Evolutionary conservation across 257 asterid species (phyloP).

Genomic region (Lantana camara): DNA sequence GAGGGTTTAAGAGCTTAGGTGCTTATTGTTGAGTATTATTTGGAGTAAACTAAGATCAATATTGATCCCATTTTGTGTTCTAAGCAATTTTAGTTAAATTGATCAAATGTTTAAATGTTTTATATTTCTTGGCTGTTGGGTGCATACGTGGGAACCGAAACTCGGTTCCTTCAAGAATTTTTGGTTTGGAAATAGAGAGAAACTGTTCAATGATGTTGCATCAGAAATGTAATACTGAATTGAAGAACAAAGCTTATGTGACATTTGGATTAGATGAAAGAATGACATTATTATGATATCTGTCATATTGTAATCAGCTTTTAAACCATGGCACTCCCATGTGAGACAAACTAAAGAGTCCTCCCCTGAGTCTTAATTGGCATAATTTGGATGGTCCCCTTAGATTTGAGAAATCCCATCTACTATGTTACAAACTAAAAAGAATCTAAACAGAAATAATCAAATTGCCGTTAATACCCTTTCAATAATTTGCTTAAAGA

Average conservation of each 20-base stretch:
- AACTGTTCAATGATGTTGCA: background rate
- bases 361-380: no score
- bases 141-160: no score
- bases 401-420: no score
- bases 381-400: no score
- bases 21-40: background rate
- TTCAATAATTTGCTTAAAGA: no score
- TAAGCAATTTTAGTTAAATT: background rate
- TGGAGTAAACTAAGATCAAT: background rate
- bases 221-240: background rate
- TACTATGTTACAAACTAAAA: no score
- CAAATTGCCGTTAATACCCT: no score
- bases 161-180: no score
- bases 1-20: background rate
- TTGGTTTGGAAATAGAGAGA: no score
- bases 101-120: no score
- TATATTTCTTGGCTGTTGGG: no score
- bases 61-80: background rate
- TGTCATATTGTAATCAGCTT: conserved; percentile 11
- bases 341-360: background rate
- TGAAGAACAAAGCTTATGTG: background rate
- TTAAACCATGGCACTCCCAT: background rate
- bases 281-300: background rate
- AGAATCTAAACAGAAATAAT: no score
- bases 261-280: background rate